Base-by-base conservation (phyloP, 768 basidiomycete genomes). In the Amanita pseudoporphyria region DNA sequence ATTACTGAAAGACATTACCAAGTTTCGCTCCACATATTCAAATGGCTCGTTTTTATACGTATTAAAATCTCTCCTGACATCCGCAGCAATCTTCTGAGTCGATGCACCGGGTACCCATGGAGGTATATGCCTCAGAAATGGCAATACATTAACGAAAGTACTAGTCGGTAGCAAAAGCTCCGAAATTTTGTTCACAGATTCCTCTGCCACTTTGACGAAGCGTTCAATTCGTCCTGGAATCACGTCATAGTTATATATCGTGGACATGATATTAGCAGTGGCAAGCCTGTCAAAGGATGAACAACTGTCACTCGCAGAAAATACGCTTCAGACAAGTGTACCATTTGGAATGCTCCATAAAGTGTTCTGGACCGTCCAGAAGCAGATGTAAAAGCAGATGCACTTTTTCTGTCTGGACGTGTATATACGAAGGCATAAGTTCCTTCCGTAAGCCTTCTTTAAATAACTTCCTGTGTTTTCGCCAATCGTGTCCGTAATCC, bases 41-140 rank as follows among this genome's bases (percentile, higher is more conserved):
- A 21, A 46, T 33, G 45, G 18, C 14, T 14, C 19, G 5, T 16
- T 24, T 19, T 21, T 35, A 13, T 36, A 24, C 5, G 18, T 14
- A 10, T 10, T 24, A 7, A 13, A 28, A 7, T 9, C 19, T 22
- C 22, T 9, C 37, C 28, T 49, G 4, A 28, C 24, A 3, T 49
- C 13, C 12, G 47, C 40, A 5, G 37, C 47, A n/a, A 32, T 18
- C 19, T 22, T 39, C 35, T 49, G 47, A 3, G 45, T 41, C 13
- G 47, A 38, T 41, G 71, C 70, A 0, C 76, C 76, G 3, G 73
- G 74, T 6, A 75, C 32, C 71, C 72, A 77, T 30, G 53, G 58
- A 0, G 75, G 75, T 9, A 77, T 54, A 33, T 71, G 62, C 58
- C 68, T 67, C 46, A 76, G 43, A 59, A 51, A 5, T 54, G 53